Percentiles rank a stretch among this genome's conserved stretches.
These are phyloP conservation scores for Hyphopichia buzzinii DNA, from an alignment of 1,139 yeast species.

Conservation along the genomic window DNA sequence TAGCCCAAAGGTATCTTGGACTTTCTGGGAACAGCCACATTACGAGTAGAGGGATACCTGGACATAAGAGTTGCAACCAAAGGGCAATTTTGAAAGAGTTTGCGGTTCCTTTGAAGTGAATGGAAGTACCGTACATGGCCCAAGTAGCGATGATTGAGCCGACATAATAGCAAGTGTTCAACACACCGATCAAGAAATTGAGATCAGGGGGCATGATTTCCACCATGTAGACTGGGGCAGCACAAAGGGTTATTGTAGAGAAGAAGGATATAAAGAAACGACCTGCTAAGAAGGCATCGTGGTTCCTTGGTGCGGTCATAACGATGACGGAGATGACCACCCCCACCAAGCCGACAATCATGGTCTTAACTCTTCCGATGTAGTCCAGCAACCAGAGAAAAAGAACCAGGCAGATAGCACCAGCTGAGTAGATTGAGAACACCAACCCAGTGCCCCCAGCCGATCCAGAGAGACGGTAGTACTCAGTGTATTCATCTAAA, in stretches of 20 bases:
- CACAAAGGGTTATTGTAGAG: conserved; percentile 12
- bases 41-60: conserved; percentile 8
- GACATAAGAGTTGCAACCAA: conserved; percentile 14
- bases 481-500: conserved; percentile 13
- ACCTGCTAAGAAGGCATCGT: conserved; percentile 20
- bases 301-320: conserved; percentile 19
- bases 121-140: conserved; percentile 13
- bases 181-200: conserved; percentile 6
- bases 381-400: conserved; percentile 15
- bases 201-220: conserved; percentile 20
- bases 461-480: conserved; percentile 12
- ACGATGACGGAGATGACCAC: conserved; percentile 22
- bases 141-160: conserved; percentile 14
- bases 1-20: conserved; percentile 52
- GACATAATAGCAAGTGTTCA: conserved; percentile 13
- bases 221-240: conserved; percentile 22
- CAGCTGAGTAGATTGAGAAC: conserved; percentile 18
- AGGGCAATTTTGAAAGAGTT: conserved; percentile 13
- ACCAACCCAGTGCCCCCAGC: conserved; percentile 20
- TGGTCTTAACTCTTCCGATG: conserved; percentile 11
- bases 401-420: conserved; percentile 14
- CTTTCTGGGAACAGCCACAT: conserved; percentile 53
- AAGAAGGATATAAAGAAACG: conserved; percentile 18
- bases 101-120: conserved; percentile 6
- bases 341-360: conserved; percentile 15